Percentiles rank a stretch among this genome's conserved stretches.
phyloP scores from a whole-genome alignment of 108 stramenopile genomes.

The Skeletonema menzelii region DNA sequence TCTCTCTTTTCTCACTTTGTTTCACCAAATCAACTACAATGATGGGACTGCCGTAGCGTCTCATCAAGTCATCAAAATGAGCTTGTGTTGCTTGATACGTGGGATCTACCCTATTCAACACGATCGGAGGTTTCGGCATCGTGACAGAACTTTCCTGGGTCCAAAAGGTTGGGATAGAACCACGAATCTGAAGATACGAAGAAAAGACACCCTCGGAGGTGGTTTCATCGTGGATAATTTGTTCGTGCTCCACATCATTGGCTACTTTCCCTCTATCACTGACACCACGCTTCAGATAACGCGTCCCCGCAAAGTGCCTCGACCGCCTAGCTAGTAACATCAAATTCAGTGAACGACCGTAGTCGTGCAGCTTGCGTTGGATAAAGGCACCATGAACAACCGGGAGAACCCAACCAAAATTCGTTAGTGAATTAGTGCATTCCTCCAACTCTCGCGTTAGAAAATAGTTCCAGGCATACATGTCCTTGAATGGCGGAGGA shows the following conservation, averaged over 20 bases:
- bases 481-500: slow-evolving; percentile 88
- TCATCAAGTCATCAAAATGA: slow-evolving; percentile 94
- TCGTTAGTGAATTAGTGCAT: slow-evolving; percentile 76
- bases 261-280: slow-evolving; percentile 96
- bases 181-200: slow-evolving; percentile 93
- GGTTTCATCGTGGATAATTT: slow-evolving; percentile 95
- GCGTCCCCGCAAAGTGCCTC: slow-evolving; percentile 96
- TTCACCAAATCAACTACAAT: slow-evolving; percentile 96
- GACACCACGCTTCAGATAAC: slow-evolving; percentile 97
- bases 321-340: slow-evolving; percentile 92
- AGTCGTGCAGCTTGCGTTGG: slow-evolving; percentile 89
- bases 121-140: slow-evolving; percentile 97
- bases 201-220: slow-evolving; percentile 84
- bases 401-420: slow-evolving; percentile 88
- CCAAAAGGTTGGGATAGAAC: slow-evolving; percentile 98
- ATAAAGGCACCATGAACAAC: slow-evolving; percentile 96
- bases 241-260: slow-evolving; percentile 92
- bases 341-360: slow-evolving; percentile 89
- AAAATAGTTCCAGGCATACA: slow-evolving; percentile 97
- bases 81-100: slow-evolving; percentile 90
- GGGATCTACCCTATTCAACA: slow-evolving; percentile 91
- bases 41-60: slow-evolving; percentile 92
- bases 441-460: slow-evolving; percentile 89
- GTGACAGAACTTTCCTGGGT: slow-evolving; percentile 93
- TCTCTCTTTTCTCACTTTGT: slow-evolving; percentile 90